These are phyloP conservation scores for Rhodosporidiobolus odoratus DNA, from an alignment of 768 basidiomycete species.

Conservation along the genomic window DNA sequence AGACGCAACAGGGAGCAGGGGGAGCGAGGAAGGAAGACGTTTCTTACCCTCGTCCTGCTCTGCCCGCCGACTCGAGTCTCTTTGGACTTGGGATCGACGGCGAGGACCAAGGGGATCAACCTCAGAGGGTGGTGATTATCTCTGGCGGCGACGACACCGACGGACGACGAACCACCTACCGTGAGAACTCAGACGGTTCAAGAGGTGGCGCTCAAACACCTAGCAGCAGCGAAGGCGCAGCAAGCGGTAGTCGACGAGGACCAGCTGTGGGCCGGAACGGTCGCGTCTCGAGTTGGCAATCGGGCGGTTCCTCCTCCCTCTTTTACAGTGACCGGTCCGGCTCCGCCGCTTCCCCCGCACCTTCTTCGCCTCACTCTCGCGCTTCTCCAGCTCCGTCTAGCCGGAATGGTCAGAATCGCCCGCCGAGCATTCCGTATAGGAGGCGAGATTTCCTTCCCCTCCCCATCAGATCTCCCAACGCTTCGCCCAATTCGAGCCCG, in stretches of 20 bases:
- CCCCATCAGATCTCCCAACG: constrained; percentile 18
- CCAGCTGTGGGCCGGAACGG: too few species aligned
- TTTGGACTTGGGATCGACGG: constrained; percentile 29
- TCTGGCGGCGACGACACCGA: constrained; percentile 13
- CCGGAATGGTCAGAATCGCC: background rate
- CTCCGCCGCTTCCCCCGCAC: constrained; percentile 12
- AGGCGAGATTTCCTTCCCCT: constrained; percentile 38
- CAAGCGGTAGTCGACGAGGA: constrained; percentile 4
- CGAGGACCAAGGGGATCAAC: background rate
- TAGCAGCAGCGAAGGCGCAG: background rate
- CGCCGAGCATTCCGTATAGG: constrained; percentile 32
- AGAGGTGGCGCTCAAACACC: constrained; percentile 1
- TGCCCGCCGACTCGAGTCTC: constrained; percentile 15
- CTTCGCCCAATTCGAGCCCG: background rate
- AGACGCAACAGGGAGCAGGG: background rate
- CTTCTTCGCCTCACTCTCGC: background rate
- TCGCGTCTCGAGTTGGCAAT: constrained; percentile 35
- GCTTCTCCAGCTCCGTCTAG: constrained; percentile 2
- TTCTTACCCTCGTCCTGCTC: constrained; percentile 12
- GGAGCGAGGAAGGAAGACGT: constrained; percentile 3
- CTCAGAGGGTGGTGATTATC: constrained; percentile 36
- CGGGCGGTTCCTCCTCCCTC: constrained; percentile 30
- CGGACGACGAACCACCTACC: constrained; percentile 19
- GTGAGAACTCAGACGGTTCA: constrained; percentile 16
- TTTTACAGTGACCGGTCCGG: constrained; percentile 41